Conservation (phyloP, 179 eudicot genomes). For the Dionaea muscipula region DNA sequence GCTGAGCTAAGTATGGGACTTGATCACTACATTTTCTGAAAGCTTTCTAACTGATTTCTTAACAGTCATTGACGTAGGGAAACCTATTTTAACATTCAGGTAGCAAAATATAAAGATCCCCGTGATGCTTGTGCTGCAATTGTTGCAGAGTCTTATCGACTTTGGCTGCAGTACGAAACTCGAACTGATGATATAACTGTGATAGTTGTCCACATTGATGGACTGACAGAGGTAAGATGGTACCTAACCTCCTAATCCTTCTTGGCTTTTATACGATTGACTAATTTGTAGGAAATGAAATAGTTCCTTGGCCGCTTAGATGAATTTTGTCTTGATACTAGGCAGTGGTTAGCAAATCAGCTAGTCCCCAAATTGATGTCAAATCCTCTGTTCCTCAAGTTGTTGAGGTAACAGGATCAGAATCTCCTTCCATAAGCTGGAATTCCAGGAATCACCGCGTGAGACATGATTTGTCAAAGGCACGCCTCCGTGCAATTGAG, state of each 20-base stretch:
- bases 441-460: slow-evolving; percentile 52
- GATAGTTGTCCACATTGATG: slow-evolving; percentile 76
- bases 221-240: slow-evolving; percentile 52
- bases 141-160: slow-evolving; percentile 96
- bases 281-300: not conserved
- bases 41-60: not conserved
- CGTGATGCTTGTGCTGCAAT: slow-evolving; percentile 99
- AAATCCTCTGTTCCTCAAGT: slow-evolving; percentile 55
- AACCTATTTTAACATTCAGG: slow-evolving; percentile 29
- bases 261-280: not conserved
- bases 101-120: slow-evolving; percentile 73
- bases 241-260: slow-evolving; percentile 9
- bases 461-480: slow-evolving; percentile 74
- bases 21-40: not conserved
- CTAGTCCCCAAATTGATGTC: slow-evolving; percentile 33
- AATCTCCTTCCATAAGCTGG: slow-evolving; percentile 69
- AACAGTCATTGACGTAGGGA: not conserved
- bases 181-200: slow-evolving; percentile 97
- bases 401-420: slow-evolving; percentile 72
- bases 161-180: slow-evolving; percentile 97
- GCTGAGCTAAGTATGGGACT: too few relatives aligned
- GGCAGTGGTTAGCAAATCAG: slow-evolving; percentile 31
- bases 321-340: slow-evolving; percentile 16
- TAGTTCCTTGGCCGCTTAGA: not conserved
- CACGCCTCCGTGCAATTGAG: slow-evolving; percentile 89